Base-by-base conservation (phyloP, 805 yeast species). In the Metschnikowia kunwiensis region DNA sequence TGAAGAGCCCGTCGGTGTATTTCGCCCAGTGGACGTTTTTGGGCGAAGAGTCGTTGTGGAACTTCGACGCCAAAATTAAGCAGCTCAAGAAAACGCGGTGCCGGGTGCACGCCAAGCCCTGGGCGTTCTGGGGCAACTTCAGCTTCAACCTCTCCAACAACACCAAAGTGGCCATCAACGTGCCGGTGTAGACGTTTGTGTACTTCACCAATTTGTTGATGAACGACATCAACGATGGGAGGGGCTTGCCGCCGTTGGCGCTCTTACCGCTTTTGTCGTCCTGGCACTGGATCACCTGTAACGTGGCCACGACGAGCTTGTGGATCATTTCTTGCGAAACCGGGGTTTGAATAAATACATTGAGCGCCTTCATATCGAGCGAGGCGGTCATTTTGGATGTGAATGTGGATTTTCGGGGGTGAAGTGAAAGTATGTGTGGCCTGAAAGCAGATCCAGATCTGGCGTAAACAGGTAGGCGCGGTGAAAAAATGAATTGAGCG, bases 121-220 rank as follows among this genome's bases (percentile, higher is more conserved):
- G 80, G 22, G 88, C 85, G 47, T 81, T 83, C 40, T 68, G 65
- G 35, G 91, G 91, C 34, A 84, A 64, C 46, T 72, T 78, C 34
- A 70, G 43, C 53, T 76, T 76, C 49, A 84, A 65, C 50, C 78
- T 69, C 50, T 79, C 76, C 56, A 84, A 66, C 57, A 81, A 82
- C 21, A 82, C 80, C 36, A 80, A 70, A 4, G 91, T 80, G 10
- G 86, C 70, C 75, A 84, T 73, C 47, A 84, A 65, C 12, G 89
- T 83, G 25, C 89, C 87, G 3, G 88, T 80, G 59, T 82, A 80
- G n/a, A 84, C 87, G 51, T 82, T 82, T 20, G 88, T 80, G 64
- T 81, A 75, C 54, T 84, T 72, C 24, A 84, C 86, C 54, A 84
- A 65, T 50, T 72, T 78, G 42, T 82, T 75, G 51, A 84, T 78